These are phyloP conservation scores for Lanmaoa pseudosensibilis DNA, from an alignment of 768 basidiomycete genomes.

Conservation along the genomic window DNA sequence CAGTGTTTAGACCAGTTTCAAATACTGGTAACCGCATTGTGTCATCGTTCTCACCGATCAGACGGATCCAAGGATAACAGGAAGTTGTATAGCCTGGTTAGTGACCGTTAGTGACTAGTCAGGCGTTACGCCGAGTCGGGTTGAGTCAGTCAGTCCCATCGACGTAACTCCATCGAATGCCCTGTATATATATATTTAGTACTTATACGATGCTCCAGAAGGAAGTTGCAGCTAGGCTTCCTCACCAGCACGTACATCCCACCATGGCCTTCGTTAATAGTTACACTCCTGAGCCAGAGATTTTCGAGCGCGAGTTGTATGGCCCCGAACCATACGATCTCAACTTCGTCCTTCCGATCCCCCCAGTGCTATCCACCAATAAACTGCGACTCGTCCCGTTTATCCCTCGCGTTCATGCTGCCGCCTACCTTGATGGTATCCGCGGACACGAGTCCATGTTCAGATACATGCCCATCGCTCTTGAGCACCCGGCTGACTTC, in stretches of 20 bases:
- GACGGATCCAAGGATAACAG: too few relatives aligned
- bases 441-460: slow-evolving; percentile 23
- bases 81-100: background rate
- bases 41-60: too few relatives aligned
- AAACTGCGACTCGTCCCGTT: slow-evolving; percentile 25
- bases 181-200: too few relatives aligned
- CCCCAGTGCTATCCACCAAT: slow-evolving; percentile 12
- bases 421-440: slow-evolving; percentile 16
- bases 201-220: background rate
- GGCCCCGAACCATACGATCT: slow-evolving; percentile 31
- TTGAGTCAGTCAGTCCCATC: background rate
- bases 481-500: slow-evolving; percentile 13
- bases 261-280: slow-evolving; percentile 26
- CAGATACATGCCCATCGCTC: slow-evolving; percentile 4
- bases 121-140: background rate
- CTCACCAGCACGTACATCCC: background rate
- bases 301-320: slow-evolving; percentile 17
- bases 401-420: slow-evolving; percentile 21
- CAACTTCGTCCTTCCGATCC: slow-evolving; percentile 19
- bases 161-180: too few relatives aligned
- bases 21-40: too few relatives aligned
- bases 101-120: background rate
- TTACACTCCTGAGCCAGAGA: slow-evolving; percentile 7
- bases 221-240: background rate
- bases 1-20: too few relatives aligned